Conservation (phyloP, 2,329 filamentous ascomycete species). For the Beauveria rudraprayagi region DNA sequence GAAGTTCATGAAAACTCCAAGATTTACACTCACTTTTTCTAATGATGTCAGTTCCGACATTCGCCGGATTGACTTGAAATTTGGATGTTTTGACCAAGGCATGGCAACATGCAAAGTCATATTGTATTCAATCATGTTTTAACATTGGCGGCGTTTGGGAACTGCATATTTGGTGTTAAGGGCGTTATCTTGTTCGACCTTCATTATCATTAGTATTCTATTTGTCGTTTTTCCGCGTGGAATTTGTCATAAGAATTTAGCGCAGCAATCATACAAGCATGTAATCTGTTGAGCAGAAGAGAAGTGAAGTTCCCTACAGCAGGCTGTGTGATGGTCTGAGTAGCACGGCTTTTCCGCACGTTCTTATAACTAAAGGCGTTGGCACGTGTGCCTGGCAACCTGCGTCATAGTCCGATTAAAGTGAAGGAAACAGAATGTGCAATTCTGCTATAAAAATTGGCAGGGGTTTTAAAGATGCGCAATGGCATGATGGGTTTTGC, state of each 20-base stretch:
- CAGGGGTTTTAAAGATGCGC: background rate
- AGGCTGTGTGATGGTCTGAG: background rate
- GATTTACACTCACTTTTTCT: constrained; percentile 99
- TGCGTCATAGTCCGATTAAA: constrained; percentile 1
- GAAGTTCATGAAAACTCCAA: constrained; percentile 98
- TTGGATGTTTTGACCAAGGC: constrained; percentile 9
- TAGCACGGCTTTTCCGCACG: background rate
- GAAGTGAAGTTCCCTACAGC: background rate
- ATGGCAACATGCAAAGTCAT: constrained; percentile 8
- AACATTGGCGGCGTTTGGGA: constrained; percentile 43
- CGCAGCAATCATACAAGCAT: constrained; percentile 12
- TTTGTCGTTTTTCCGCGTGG: constrained; percentile 17
- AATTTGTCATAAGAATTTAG: constrained; percentile 13
- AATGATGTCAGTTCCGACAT: constrained; percentile 35
- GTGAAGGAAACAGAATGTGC: background rate
- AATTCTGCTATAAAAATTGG: background rate
- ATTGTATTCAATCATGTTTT: constrained; percentile 41
- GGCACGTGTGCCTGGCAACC: background rate
- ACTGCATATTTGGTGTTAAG: constrained; percentile 52
- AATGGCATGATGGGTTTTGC: no score
- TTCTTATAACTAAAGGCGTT: background rate
- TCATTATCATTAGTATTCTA: constrained; percentile 28
- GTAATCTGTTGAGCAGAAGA: constrained; percentile 16
- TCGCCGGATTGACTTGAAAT: background rate
- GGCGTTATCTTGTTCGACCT: constrained; percentile 40